Evolutionary conservation across 1,284 basidiomycete genomes (phyloP).

Genomic region (Cutaneotrichosporon cutaneum): DNA sequence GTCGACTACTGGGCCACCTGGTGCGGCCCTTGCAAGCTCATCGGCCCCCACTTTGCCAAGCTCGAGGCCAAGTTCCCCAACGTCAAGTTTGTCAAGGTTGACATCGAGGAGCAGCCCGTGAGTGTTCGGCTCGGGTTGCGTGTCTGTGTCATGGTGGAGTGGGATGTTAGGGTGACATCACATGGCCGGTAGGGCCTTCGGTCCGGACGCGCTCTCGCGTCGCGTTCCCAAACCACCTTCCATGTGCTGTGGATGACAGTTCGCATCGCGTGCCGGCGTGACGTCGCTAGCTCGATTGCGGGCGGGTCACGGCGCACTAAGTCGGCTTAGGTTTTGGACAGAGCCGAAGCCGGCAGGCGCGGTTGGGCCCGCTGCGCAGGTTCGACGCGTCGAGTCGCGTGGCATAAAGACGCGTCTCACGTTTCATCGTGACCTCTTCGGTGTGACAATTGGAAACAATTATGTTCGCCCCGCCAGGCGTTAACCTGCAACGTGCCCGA

Average conservation of each 20-base stretch:
- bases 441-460: not conserved
- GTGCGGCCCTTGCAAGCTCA: constrained; percentile 70
- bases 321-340: not conserved
- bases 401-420: not conserved
- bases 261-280: not conserved
- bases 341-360: not conserved
- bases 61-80: constrained; percentile 56
- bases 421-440: not conserved
- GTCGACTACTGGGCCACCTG: constrained; percentile 69
- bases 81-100: constrained; percentile 77
- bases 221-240: not conserved
- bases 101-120: constrained; percentile 62
- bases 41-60: constrained; percentile 76
- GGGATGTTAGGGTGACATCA: too few relatives aligned
- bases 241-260: not conserved
- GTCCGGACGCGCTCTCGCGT: not conserved
- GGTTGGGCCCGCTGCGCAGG: too few relatives aligned
- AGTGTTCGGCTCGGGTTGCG: constrained; percentile 4
- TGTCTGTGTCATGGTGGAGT: not conserved
- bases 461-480: too few relatives aligned
- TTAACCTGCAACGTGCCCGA: too few relatives aligned
- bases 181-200: too few relatives aligned
- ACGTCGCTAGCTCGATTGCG: not conserved
- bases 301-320: too few relatives aligned
- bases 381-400: not conserved